A percentile compares a stretch with the other conserved stretches of the same genome.
Conservation (phyloP, 495 filamentous ascomycete species). For the Aspergillus diversus region DNA sequence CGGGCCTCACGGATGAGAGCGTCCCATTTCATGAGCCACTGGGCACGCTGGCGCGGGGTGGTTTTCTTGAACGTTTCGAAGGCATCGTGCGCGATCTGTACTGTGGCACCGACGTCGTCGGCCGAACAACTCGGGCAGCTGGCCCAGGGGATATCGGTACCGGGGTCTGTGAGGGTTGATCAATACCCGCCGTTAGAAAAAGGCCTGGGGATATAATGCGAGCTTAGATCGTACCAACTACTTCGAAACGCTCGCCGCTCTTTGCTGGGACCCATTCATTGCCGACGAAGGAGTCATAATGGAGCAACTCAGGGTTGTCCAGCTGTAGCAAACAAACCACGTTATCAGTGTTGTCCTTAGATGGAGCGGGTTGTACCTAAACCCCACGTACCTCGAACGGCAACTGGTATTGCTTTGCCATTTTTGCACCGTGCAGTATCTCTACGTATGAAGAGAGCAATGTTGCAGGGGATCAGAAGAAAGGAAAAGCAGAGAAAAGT, state of each 20-base stretch:
- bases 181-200: slow-evolving; percentile 12
- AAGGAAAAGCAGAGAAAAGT: not conserved
- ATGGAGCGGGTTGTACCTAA: not conserved
- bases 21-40: slow-evolving; percentile 65
- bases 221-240: slow-evolving; percentile 53
- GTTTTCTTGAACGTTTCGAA: slow-evolving; percentile 65
- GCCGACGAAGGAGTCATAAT: slow-evolving; percentile 61
- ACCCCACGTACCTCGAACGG: slow-evolving; percentile 42
- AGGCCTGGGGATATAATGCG: not conserved
- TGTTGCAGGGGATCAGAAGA: not conserved
- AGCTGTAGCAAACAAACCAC: slow-evolving; percentile 40
- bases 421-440: slow-evolving; percentile 17
- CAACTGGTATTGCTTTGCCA: slow-evolving; percentile 42
- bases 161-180: slow-evolving; percentile 55
- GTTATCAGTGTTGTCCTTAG: not conserved
- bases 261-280: slow-evolving; percentile 66
- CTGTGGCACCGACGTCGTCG: slow-evolving; percentile 64
- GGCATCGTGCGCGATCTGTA: slow-evolving; percentile 59
- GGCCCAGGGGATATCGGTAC: slow-evolving; percentile 65
- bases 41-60: slow-evolving; percentile 63
- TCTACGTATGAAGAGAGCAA: not conserved
- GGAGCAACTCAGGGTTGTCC: slow-evolving; percentile 60
- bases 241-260: slow-evolving; percentile 67
- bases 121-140: slow-evolving; percentile 62
- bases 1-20: slow-evolving; percentile 52